Conservation (phyloP, 2,329 filamentous ascomycete genomes). For the Emmonsiellopsis sp. region DNA sequence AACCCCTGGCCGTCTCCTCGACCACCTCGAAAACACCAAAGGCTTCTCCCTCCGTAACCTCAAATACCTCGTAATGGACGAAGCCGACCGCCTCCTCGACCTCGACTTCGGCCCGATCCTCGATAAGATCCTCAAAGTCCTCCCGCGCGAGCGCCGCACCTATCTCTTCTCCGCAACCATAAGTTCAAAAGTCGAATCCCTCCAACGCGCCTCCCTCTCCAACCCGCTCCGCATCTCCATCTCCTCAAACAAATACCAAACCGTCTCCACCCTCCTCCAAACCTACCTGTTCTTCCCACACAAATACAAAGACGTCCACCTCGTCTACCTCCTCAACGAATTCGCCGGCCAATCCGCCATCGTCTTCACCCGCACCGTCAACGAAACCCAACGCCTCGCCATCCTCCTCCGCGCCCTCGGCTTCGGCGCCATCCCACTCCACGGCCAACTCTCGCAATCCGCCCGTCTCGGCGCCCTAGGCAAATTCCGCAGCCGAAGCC, state of each 20-base stretch:
- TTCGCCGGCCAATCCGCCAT: slow-evolving; percentile 79
- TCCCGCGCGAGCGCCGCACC: slow-evolving; percentile 68
- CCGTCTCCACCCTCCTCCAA: slow-evolving; percentile 79
- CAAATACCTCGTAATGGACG: slow-evolving; percentile 89
- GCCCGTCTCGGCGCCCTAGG: slow-evolving; percentile 77
- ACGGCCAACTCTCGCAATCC: slow-evolving; percentile 84
- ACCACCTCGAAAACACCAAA: slow-evolving; percentile 94
- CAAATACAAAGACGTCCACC: slow-evolving; percentile 79
- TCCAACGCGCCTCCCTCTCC: slow-evolving; percentile 79
- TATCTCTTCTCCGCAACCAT: slow-evolving; percentile 93
- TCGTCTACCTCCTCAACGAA: slow-evolving; percentile 79
- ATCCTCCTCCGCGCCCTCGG: slow-evolving; percentile 76
- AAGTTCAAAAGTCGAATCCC: slow-evolving; percentile 81
- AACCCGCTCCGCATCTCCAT: slow-evolving; percentile 79
- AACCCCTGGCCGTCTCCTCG: slow-evolving; percentile 78
- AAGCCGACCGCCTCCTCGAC: slow-evolving; percentile 84
- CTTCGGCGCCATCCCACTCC: slow-evolving; percentile 83
- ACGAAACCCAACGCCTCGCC: slow-evolving; percentile 77
- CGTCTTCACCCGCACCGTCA: slow-evolving; percentile 85
- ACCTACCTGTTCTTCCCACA: slow-evolving; percentile 80
- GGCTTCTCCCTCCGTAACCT: slow-evolving; percentile 77
- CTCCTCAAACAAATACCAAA: slow-evolving; percentile 77
- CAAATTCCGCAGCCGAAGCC: slow-evolving; percentile 75
- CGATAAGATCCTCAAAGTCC: slow-evolving; percentile 84
- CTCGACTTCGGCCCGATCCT: slow-evolving; percentile 89